Percentiles rank a stretch among this genome's conserved stretches.
These are phyloP conservation scores for Alloteropsis angusta DNA, from an alignment of 202 grass and related monocot species.

Conservation along the genomic window DNA sequence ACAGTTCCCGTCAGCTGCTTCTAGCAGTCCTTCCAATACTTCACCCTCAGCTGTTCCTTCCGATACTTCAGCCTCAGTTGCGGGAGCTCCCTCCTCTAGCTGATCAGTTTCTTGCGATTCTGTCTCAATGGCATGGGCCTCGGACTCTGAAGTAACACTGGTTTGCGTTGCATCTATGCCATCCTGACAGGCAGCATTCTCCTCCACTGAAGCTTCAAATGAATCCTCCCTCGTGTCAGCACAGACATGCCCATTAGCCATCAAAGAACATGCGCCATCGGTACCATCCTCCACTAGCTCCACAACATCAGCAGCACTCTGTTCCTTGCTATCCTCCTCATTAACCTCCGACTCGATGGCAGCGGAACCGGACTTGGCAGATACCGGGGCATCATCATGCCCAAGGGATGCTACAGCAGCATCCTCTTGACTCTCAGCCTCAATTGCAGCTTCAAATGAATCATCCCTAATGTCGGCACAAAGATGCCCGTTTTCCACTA, in stretches of 20 bases:
- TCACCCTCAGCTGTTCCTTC: not conserved
- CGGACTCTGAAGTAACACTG: not conserved
- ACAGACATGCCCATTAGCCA: not conserved
- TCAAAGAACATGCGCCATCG: not conserved
- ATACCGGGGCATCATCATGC: not conserved
- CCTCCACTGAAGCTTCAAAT: constrained; percentile 1
- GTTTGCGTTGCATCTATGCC: not conserved
- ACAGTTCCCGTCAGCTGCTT: not conserved
- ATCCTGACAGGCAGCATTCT: not conserved
- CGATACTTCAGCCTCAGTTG: not conserved
- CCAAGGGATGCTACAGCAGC: not conserved
- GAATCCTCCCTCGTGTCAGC: not conserved
- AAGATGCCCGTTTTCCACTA: not conserved
- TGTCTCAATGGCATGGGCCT: not conserved
- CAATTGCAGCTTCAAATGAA: constrained; percentile 9
- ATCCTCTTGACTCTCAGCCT: not conserved
- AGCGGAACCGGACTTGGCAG: not conserved
- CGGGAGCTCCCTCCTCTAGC: not conserved
- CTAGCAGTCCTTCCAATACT: not conserved
- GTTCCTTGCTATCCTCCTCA: constrained; percentile 6
- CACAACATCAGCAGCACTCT: not conserved
- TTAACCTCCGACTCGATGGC: not conserved
- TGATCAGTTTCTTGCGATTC: constrained; percentile 1
- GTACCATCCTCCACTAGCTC: not conserved
- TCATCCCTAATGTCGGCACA: not conserved